These are phyloP conservation scores for Cichorium intybus DNA, from an alignment of 140 eudicot genomes.

Conservation along the genomic window DNA sequence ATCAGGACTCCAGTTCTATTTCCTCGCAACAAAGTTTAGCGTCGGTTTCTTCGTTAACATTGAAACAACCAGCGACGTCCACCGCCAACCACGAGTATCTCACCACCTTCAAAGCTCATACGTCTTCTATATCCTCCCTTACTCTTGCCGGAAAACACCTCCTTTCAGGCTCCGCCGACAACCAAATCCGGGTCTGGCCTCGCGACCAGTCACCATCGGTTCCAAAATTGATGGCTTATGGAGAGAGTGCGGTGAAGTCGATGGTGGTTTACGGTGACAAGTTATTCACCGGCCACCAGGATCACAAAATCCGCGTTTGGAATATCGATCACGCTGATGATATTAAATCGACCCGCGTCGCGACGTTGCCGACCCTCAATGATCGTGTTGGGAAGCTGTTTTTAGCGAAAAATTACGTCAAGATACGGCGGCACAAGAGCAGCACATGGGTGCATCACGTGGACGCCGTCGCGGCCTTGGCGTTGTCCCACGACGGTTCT, in stretches of 20 bases:
- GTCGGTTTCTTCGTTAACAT: conserved; percentile 61
- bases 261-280: conserved; percentile 45
- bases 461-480: conserved; percentile 72
- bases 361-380: conserved; percentile 60
- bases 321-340: conserved; percentile 36
- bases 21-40: conserved; percentile 58
- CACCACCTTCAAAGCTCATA: conserved; percentile 71
- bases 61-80: conserved; percentile 28
- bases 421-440: conserved; percentile 54
- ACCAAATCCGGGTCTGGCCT: conserved; percentile 64
- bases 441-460: conserved; percentile 84
- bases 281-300: conserved; percentile 77
- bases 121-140: conserved; percentile 63
- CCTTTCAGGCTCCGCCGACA: conserved; percentile 58
- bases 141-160: conserved; percentile 65
- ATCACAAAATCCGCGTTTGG: conserved; percentile 81
- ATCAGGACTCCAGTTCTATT: conserved; percentile 15
- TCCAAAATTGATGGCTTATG: conserved; percentile 20
- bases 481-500: conserved; percentile 52
- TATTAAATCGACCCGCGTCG: conserved; percentile 13
- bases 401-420: conserved; percentile 52
- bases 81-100: conserved; percentile 29
- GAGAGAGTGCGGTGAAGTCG: conserved; percentile 51
- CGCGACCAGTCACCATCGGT: conserved; percentile 13
- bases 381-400: conserved; percentile 57